phyloP scores from a whole-genome alignment of 768 basidiomycete genomes.

The Russula earlei region DNA sequence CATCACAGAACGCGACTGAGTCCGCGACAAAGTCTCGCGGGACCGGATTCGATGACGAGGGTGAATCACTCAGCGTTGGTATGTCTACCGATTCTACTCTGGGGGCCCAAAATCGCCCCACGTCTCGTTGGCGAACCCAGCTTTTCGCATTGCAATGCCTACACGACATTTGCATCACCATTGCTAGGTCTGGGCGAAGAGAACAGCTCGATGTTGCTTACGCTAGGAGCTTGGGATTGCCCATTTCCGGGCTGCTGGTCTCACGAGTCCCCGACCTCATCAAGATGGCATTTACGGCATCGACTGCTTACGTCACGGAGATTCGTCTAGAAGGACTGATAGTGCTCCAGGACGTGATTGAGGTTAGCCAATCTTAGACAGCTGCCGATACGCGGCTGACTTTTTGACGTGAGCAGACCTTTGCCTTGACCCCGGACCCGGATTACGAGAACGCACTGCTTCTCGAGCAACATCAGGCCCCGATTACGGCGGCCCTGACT shows the following conservation, averaged over 20 bases:
- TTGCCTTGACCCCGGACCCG: slow-evolving; percentile 79
- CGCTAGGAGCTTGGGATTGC: slow-evolving; percentile 52
- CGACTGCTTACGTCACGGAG: slow-evolving; percentile 92
- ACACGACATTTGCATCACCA: slow-evolving; percentile 76
- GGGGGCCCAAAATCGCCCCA: slow-evolving; percentile 36
- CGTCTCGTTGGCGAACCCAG: slow-evolving; percentile 93
- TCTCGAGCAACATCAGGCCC: slow-evolving; percentile 96
- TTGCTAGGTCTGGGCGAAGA: slow-evolving; percentile 57
- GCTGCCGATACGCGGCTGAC: neutral
- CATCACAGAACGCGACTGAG: slow-evolving; percentile 64
- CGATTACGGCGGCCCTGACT: slow-evolving; percentile 93
- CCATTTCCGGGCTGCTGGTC: slow-evolving; percentile 57
- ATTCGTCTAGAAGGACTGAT: slow-evolving; percentile 86
- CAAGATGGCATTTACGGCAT: slow-evolving; percentile 96
- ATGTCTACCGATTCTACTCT: slow-evolving; percentile 34
- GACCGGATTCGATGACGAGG: slow-evolving; percentile 74
- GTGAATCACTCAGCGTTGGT: slow-evolving; percentile 74
- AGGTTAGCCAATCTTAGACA: slow-evolving; percentile 40
- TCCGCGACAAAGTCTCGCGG: slow-evolving; percentile 44
- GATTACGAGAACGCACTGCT: slow-evolving; percentile 85
- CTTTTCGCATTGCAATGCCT: slow-evolving; percentile 89
- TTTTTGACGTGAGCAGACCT: slow-evolving; percentile 46
- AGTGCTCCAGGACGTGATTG: slow-evolving; percentile 85
- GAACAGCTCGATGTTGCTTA: slow-evolving; percentile 79
- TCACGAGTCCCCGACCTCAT: slow-evolving; percentile 88